phyloP scores from a whole-genome alignment of 2,329 filamentous ascomycete genomes.

The Fusarium nurragi region DNA sequence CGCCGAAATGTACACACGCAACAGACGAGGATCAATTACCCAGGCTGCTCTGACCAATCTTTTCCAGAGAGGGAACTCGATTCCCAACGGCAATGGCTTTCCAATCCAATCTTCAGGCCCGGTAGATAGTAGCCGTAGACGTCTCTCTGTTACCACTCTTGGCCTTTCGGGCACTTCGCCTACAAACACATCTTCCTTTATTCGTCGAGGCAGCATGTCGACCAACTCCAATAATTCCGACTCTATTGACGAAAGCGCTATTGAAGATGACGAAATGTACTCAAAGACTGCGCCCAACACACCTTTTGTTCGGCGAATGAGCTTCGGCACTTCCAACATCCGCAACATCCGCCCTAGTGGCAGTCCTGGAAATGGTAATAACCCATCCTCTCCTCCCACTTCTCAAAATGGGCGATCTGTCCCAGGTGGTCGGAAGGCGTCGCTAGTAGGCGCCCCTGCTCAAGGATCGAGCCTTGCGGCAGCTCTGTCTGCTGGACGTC shows the following conservation, averaged over 20 bases:
- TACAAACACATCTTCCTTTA: constrained; percentile 61
- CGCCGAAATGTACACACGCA: constrained; percentile 55
- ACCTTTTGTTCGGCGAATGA: constrained; percentile 85
- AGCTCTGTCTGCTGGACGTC: constrained; percentile 49
- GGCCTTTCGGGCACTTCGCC: constrained; percentile 78
- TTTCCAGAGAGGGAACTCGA: constrained; percentile 66
- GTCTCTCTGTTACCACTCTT: constrained; percentile 78
- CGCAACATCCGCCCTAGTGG: constrained; percentile 63
- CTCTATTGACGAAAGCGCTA: constrained; percentile 75
- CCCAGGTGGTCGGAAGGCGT: constrained; percentile 48
- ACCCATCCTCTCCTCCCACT: constrained; percentile 53
- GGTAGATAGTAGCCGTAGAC: constrained; percentile 69
- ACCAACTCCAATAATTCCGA: constrained; percentile 68
- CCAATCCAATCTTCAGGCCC: constrained; percentile 52
- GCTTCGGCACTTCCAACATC: constrained; percentile 84
- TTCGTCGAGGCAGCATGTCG: constrained; percentile 74
- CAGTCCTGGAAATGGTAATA: constrained; percentile 73
- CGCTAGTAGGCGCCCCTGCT: constrained; percentile 38
- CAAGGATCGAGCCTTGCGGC: constrained; percentile 48
- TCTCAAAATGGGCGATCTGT: constrained; percentile 47
- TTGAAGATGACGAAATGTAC: constrained; percentile 72
- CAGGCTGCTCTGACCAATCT: constrained; percentile 66
- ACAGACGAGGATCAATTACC: constrained; percentile 66
- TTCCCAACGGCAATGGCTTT: constrained; percentile 55
- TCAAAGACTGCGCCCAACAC: constrained; percentile 72